Evolutionary conservation across 768 basidiomycete species (phyloP), one percentile per base, ranked within the genome.

Genomic region (Lactarius sanguifluus): DNA sequence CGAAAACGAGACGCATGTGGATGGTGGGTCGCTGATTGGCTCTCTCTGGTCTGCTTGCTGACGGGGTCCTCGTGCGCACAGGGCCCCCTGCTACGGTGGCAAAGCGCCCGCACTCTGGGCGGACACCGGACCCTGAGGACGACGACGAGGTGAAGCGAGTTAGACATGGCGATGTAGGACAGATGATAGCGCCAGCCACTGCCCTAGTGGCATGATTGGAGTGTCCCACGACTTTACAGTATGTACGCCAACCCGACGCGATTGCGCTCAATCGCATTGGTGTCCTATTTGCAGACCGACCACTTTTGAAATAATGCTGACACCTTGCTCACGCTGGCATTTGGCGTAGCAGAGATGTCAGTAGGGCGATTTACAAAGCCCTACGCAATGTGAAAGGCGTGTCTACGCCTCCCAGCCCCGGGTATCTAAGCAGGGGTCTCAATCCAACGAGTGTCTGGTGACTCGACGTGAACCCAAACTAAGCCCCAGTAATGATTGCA

Each of bases 271-370:
- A 40, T 16, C 2, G 40, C 15, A 41, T 2, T 41, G 15, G 40
- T 5, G 15, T 82, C 18, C 83, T 66, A 2, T 81, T 80, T 58
- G 72, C 72, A 72, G 88, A 81, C 34, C 84, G 77, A 5, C 32
- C 6, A 32, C 32, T 32, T 32, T 32, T 7, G 7, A 32, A 32
- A 32, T 32, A 32, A 32, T 80, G 79, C 65, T 81, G 80, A 34
- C 78, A 81, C 45, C 87, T 69, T 7, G 30, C 30, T 30, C 30
- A 30, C 32, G 32, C 32, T 32, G 32, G 4, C 32, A 7, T 32
- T 32, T 32, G 32, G 32, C 32, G 32, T 32, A 32, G 32, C 32
- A 32, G 32, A 32, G 6, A 32, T 32, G 32, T 32, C 32, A 32
- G 32, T 32, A 32, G 6, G 32, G 32, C 32, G 32, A 32, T 7